These are phyloP conservation scores for Inosperma sp. DNA, from an alignment of 768 basidiomycete genomes.

Conservation along the genomic window DNA sequence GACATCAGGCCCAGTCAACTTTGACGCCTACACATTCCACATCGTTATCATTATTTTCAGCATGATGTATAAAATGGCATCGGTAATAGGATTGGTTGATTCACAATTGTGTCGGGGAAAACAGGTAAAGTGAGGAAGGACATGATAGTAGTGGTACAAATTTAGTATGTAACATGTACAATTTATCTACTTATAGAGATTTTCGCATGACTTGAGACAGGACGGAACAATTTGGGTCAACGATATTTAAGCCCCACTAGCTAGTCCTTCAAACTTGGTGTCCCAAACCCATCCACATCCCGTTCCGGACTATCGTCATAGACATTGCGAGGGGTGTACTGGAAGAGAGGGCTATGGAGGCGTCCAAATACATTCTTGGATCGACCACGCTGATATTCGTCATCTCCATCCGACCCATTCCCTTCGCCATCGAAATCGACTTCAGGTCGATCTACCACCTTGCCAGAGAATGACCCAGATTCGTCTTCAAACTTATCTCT, in stretches of 20 bases:
- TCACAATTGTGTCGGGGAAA: neutral
- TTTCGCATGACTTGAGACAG: neutral
- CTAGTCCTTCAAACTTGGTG: neutral
- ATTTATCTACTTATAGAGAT: neutral
- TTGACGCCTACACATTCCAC: neutral
- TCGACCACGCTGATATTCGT: neutral
- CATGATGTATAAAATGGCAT: no score
- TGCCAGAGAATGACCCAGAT: neutral
- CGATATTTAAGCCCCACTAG: neutral
- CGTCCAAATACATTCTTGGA: neutral
- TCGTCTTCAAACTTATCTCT: neutral
- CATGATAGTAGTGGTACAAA: no score
- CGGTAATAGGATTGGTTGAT: neutral
- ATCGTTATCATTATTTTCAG: no score
- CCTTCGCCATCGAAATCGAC: neutral
- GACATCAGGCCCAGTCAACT: neutral
- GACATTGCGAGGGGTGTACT: neutral
- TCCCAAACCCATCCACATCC: neutral
- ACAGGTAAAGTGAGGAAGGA: neutral
- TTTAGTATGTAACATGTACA: no score
- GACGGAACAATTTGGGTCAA: no score
- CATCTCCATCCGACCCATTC: conserved; percentile 1
- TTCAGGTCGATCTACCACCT: neutral
- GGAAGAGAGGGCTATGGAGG: neutral
- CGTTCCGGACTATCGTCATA: neutral